phyloP scores from a whole-genome alignment of 2,329 filamentous ascomycete species.

The Trichoderma endophyticum region DNA sequence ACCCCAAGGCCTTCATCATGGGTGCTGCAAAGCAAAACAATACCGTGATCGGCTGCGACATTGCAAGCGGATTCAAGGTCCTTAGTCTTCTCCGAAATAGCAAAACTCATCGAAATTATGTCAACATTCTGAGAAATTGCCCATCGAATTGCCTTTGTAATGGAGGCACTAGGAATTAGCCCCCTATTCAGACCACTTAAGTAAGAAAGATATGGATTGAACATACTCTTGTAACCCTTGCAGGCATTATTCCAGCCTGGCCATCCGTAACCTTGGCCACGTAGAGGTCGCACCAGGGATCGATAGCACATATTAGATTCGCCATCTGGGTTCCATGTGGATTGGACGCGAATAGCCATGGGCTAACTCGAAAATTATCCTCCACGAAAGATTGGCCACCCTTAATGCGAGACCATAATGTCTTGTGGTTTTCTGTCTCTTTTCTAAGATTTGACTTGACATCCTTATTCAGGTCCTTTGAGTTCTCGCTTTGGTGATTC shows the following conservation, averaged over 20 bases:
- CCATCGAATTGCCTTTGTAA: background rate
- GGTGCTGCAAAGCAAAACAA: background rate
- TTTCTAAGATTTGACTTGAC: background rate
- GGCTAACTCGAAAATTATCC: background rate
- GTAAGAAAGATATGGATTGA: background rate
- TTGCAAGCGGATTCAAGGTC: no score
- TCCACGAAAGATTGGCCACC: background rate
- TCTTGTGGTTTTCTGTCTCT: background rate
- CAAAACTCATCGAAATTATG: background rate
- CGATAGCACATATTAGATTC: background rate
- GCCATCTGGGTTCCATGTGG: constrained; percentile 5
- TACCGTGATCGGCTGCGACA: background rate
- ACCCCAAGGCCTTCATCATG: background rate
- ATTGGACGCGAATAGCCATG: background rate
- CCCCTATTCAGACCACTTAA: no score
- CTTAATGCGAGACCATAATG: background rate
- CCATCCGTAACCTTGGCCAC: background rate
- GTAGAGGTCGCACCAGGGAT: background rate
- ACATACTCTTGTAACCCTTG: background rate
- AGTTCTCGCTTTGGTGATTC: background rate
- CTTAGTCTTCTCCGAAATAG: no score
- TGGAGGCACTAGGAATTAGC: no score
- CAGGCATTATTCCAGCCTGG: background rate
- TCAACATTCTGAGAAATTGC: background rate
- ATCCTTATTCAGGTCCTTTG: background rate